phyloP scores from a whole-genome alignment of 2,329 filamentous ascomycete genomes.

The Mycocentrospora acerina region DNA sequence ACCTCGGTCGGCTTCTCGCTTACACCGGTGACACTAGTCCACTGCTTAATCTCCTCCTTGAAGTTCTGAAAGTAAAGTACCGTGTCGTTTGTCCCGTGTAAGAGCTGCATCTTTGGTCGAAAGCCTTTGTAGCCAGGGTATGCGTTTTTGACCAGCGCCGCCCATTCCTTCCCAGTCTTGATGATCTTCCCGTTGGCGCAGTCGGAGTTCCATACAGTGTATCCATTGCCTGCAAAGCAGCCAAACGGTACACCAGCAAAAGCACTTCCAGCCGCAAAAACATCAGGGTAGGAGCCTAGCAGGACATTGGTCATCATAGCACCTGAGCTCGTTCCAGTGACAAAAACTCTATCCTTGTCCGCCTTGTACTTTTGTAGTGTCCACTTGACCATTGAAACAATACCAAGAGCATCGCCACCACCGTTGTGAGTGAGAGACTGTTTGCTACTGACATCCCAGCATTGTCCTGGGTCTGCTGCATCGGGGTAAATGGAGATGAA shows the following conservation, averaged over 20 bases:
- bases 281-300: slow-evolving; percentile 35
- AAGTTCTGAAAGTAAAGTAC: slow-evolving; percentile 35
- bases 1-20: slow-evolving; percentile 23
- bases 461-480: slow-evolving; percentile 23
- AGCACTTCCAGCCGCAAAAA: slow-evolving; percentile 38
- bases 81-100: slow-evolving; percentile 31
- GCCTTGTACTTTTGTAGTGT: slow-evolving; percentile 30
- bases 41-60: slow-evolving; percentile 38
- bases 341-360: slow-evolving; percentile 34
- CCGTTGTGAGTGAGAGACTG: slow-evolving; percentile 35
- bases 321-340: slow-evolving; percentile 37
- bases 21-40: slow-evolving; percentile 34
- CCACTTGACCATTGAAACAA: slow-evolving; percentile 36
- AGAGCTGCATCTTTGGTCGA: slow-evolving; percentile 35
- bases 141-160: slow-evolving; percentile 27
- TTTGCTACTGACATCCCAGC: slow-evolving; percentile 40
- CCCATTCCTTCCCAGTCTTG: slow-evolving; percentile 35
- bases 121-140: slow-evolving; percentile 34
- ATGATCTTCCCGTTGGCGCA: slow-evolving; percentile 36
- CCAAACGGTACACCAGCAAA: slow-evolving; percentile 40
- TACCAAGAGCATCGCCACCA: slow-evolving; percentile 36
- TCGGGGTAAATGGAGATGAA: slow-evolving; percentile 41
- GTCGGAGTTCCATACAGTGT: slow-evolving; percentile 32
- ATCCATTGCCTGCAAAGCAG: slow-evolving; percentile 36
- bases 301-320: slow-evolving; percentile 42